Conservation (phyloP, 371 early-diverging fungal genomes). For the Phascolomyces articulosus region DNA sequence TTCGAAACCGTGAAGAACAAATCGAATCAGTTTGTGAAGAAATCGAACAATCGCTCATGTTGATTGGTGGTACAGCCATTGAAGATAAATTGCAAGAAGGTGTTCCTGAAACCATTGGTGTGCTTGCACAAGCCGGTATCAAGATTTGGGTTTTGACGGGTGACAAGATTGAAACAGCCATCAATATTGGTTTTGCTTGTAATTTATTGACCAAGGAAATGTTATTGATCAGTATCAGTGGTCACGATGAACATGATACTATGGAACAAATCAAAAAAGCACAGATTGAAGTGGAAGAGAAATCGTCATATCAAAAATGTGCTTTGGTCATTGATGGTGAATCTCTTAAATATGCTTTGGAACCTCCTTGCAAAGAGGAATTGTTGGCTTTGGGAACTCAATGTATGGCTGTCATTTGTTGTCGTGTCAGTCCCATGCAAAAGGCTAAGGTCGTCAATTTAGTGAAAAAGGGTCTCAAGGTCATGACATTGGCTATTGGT, state of each 20-base stretch:
- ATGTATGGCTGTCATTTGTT: slow-evolving; percentile 82
- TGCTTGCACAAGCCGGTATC: slow-evolving; percentile 90
- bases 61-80: slow-evolving; percentile 88
- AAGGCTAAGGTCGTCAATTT: slow-evolving; percentile 84
- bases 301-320: slow-evolving; percentile 33
- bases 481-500: slow-evolving; percentile 85
- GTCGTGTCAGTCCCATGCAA: slow-evolving; percentile 89
- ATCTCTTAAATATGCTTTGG: slow-evolving; percentile 82
- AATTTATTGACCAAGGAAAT: slow-evolving; percentile 70
- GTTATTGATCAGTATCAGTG: slow-evolving; percentile 74
- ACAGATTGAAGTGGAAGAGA: slow-evolving; percentile 33
- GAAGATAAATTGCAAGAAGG: slow-evolving; percentile 94
- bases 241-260: slow-evolving; percentile 63
- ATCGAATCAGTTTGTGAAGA: slow-evolving; percentile 85
- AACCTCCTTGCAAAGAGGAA: slow-evolving; percentile 54
- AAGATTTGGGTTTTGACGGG: slow-evolving; percentile 99
- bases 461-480: slow-evolving; percentile 62
- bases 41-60: slow-evolving; percentile 71
- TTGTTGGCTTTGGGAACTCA: slow-evolving; percentile 71
- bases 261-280: slow-evolving; percentile 56
- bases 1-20: slow-evolving; percentile 80
- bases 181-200: slow-evolving; percentile 94
- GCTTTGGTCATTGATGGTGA: slow-evolving; percentile 94
- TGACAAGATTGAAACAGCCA: slow-evolving; percentile 98
- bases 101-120: slow-evolving; percentile 92